Evolutionary conservation across 805 yeast species (phyloP), one percentile per base, ranked within the genome.

Genomic region (Wickerhamiella kazuoi): DNA sequence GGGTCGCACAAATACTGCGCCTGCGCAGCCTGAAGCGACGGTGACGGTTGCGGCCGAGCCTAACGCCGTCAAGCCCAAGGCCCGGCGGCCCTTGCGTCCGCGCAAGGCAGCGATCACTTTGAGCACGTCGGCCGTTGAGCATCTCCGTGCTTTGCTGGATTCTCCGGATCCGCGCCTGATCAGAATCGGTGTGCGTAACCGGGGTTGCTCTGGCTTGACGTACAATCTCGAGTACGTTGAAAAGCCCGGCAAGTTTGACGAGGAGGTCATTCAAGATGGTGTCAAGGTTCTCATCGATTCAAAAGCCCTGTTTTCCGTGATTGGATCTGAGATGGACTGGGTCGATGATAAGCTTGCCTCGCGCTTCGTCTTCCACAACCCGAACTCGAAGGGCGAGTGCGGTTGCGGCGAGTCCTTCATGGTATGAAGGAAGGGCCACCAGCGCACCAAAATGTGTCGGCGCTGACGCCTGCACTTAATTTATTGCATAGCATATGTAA

Each of bases 291-390:
- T 86, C 40, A 82, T 90, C 35, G 98, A 90, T 57, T 87, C 97
- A 21, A 90, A 90, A 59, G 98, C 98, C 0, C 67, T 90, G 40
- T 86, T 90, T 59, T 78, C 93, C 49, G 86, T 90, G 34, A 93
- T 90, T 42, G 98, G 98, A 1, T 79, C 93, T 4, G 94, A 86
- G 60, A 90, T 90, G 98, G 98, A 90, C 60, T 90, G 95, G 94
- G 67, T 82, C 36, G 97, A 90, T 54, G 95, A 90, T 53, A 86
- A 83, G 57, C 65, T 90, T 46, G 71, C 84, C 24, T 76, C 90
- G 13, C 72, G 93, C 52, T 90, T 90, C 56, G 83, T 90, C 16
- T 90, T 90, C 67, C 78, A 71, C 55, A 90, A 90, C 59, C 98
- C 98, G 46, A 90, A 90, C 61, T 79, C 94, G 30, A 90, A 87